These are phyloP conservation scores for Gnomoniopsis smithogilvyi DNA, from an alignment of 2,329 filamentous ascomycete species.

Conservation along the genomic window DNA sequence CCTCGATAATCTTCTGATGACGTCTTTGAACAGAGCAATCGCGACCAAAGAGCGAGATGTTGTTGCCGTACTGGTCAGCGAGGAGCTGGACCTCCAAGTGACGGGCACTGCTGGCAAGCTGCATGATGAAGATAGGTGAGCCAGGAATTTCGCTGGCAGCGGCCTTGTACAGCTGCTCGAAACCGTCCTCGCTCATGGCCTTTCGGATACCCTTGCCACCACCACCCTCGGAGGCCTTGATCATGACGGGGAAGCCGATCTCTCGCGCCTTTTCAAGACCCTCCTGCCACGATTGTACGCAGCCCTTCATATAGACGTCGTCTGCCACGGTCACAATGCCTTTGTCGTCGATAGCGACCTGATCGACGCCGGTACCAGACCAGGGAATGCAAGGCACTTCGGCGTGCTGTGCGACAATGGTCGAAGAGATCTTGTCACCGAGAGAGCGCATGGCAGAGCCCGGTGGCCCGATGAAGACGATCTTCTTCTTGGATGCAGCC, in stretches of 20 bases:
- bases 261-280: slow-evolving; percentile 80
- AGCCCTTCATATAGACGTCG: slow-evolving; percentile 82
- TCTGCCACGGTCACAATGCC: slow-evolving; percentile 93
- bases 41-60: slow-evolving; percentile 97
- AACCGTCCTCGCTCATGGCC: slow-evolving; percentile 80
- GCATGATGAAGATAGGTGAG: slow-evolving; percentile 99
- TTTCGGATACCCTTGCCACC: slow-evolving; percentile 99
- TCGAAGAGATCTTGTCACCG: slow-evolving; percentile 99
- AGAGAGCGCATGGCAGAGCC: slow-evolving; percentile 98
- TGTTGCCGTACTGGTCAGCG: slow-evolving; percentile 99
- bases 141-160: slow-evolving; percentile 97
- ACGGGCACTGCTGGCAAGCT: slow-evolving; percentile 91
- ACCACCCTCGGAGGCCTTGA: slow-evolving; percentile 99
- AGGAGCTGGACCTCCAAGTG: slow-evolving; percentile 97
- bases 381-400: slow-evolving; percentile 97
- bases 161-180: slow-evolving; percentile 86
- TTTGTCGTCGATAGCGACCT: slow-evolving; percentile 72
- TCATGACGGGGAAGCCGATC: slow-evolving; percentile 99
- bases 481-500: slow-evolving; percentile 95
- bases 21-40: slow-evolving; percentile 98
- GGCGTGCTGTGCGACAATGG: slow-evolving; percentile 97
- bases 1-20: slow-evolving; percentile 99
- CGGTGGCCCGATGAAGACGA: slow-evolving; percentile 97
- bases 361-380: slow-evolving; percentile 89
- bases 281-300: slow-evolving; percentile 85